Evolutionary conservation across 371 early-diverging fungal genomes (phyloP), one percentile per base, ranked within the genome.

Genomic region (Apophysomyces ossiformis): DNA sequence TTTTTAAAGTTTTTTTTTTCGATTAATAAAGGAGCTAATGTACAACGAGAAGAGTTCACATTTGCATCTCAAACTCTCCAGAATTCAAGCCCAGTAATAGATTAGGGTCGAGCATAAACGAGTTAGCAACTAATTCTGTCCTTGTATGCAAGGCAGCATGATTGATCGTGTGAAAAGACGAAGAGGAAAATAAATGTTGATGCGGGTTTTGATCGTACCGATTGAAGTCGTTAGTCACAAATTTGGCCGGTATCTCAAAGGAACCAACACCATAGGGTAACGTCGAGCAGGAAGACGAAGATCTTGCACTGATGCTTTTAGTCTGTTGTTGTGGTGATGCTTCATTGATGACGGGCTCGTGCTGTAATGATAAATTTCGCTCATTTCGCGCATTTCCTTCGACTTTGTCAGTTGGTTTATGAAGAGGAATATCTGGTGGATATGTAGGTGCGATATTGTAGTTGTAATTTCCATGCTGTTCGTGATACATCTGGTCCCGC

Each of bases 41-140:
- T 41, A 41, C 21, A 50, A 26, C 32, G 32, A 26, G 3, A 26
- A n/a, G 21, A 21, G 18, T 50, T 63, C 54, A 74, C 70, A 74
- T 58, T 57, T 74, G 74, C 54, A 74, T 44, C 18, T 74, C 74
- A 68, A 68, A 74, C 11, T 74, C 74, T 43, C 68, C 70, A 64
- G 70, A 74, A 36, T 68, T 69, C n/a, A 60, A 62, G 44, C 74
- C 74, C n/a, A 70, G 43, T 37, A 74, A 37, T 26, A 56, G 18
- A 57, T 62, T 66, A 7, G 70, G 70, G 60, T 74, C 68, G n/a
- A 61, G 44, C 74, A 74, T 74, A 59, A 74, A 74, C 7, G 74
- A 66, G 65, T 74, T 74, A 37, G 65, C 60, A 21, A 64, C 59
- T 2, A 70, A 44, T 26, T 69, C 68, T 15, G 64, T 68, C 39